Evolutionary conservation across 106 monocot genomes (phyloP), one percentile per base, ranked within the genome.

Genomic region (Acorus gramineus): DNA sequence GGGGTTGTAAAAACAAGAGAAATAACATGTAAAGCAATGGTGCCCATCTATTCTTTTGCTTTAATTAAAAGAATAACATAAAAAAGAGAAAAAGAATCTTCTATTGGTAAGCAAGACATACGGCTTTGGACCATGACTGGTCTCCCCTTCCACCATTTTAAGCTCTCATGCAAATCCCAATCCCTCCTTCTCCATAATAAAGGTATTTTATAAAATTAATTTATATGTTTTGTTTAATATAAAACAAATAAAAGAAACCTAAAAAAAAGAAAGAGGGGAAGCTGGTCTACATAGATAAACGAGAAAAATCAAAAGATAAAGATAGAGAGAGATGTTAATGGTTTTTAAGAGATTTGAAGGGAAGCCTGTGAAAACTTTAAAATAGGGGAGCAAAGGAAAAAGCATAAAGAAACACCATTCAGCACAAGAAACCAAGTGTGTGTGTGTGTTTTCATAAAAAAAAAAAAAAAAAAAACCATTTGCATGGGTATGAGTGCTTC

Each of bases 371-470:
- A 52, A 49, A 54, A 44, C 51, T 61, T 10, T 44, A 60, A 60
- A 61, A 70, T 52, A 60, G 61, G 28, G 61, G 51, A 46, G 70
- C 51, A 53, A 53, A 70, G 14, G n/a, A n/a, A 53, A 70, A 70
- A 70, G 61, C 60, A 61, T 50, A 70, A 70, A 70, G 70, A 70
- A 42, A 49, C 53, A 28, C 54, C 42, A 59, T 56, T 57, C 4
- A 50, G 28, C 28, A 28, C 28, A 28, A 28, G 28, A 28, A 28
- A 28, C 28, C 28, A 28, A 28, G 28, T 28, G 28, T 28, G 28
- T 28, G 28, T 28, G 28, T 28, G 28, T 28, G 28, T 28, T 28
- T 28, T 28, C 28, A 28, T 28, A 28, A 28, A 28, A 28, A 28
- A 28, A 28, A 28, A 28, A 28, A 28, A 28, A 28, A 28, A 28